Conservation (phyloP, 306 rosid species). For the Quercus bicolor region DNA sequence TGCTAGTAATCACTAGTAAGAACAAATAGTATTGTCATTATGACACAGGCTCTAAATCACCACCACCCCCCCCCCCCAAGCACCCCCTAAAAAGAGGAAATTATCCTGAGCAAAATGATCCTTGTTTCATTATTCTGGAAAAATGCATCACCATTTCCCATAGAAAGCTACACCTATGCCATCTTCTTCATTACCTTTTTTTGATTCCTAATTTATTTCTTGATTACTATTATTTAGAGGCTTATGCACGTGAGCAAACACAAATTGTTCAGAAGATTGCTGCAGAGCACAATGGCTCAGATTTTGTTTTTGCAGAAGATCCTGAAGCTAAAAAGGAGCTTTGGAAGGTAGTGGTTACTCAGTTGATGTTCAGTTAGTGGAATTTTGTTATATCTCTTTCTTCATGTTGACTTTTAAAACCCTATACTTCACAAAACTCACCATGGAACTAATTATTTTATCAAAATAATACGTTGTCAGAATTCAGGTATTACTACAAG, state of each 20-base stretch:
- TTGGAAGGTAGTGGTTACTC: conserved; percentile 64
- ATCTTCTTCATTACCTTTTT: background rate
- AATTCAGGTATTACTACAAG: background rate
- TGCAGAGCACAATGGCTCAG: conserved; percentile 87
- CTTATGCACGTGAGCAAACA: conserved; percentile 90
- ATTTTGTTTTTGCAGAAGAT: conserved; percentile 88
- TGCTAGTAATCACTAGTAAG: background rate
- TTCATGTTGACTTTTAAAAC: background rate
- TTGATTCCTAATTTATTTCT: conserved; percentile 11
- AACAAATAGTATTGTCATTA: background rate
- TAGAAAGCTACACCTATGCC: background rate
- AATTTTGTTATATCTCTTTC: background rate
- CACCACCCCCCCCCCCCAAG: background rate
- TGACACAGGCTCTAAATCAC: background rate
- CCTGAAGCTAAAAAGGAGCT: conserved; percentile 82
- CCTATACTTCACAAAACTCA: background rate
- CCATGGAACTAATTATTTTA: background rate
- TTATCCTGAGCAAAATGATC: background rate
- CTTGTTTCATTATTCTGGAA: conserved; percentile 1
- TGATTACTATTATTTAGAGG: conserved; percentile 52
- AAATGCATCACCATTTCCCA: conserved; percentile 7
- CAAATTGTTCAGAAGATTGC: conserved; percentile 77
- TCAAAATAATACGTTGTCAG: background rate
- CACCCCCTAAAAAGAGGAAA: no score
- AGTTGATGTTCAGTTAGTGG: conserved; percentile 3